Base-by-base conservation (phyloP, 2,329 filamentous ascomycete species). In the Periglandula ipomoeae region DNA sequence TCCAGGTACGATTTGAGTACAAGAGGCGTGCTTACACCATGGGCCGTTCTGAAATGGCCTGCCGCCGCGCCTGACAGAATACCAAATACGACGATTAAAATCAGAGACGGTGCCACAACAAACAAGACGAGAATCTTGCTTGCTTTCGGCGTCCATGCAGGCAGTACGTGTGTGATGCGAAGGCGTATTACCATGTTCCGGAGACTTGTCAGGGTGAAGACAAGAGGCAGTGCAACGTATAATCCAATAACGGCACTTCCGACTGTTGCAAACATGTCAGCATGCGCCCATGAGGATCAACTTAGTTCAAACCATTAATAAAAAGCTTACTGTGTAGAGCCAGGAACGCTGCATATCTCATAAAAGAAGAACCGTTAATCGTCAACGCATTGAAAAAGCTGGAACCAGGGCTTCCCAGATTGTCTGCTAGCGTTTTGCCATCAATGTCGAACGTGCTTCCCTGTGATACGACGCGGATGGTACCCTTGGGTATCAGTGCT, bases 361-460 rank as follows among this genome's bases (percentile, higher is more conserved):
- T 20, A 6, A 52, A 26, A 15, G 9, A 20, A 17, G 30, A 37
- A 30, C 48, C 52, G 11, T 54, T 54, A 37, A 49, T 40, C 27
- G n/a, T 24, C 8, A 49, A 24, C 1, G 53, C 41, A 0, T 41
- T 23, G 7, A 59, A 22, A 2, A 60, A 26, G 19, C 30, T n/a
- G 9, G 20, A 13, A 1, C 20, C 23, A 8, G 52, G 51, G 22
- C 40, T 35, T 17, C 44, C 39, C 5, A 62, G 34, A 4, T 52
- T 50, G 5, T 58, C 55, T 3, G 55, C 38, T 4, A 63, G 48
- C 4, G 41, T 23, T 9, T 52, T 45, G 4, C 58, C 57, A 23
- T 65, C 59, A 10, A 65, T 50, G 1, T 55, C 55, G 32, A 58
- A 66, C 4, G 48, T 52, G 51, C 61, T 59, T 3, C 58, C 56